phyloP scores from a whole-genome alignment of 2,329 filamentous ascomycete species.

The Nothophaeocryptopus gaeumannii region DNA sequence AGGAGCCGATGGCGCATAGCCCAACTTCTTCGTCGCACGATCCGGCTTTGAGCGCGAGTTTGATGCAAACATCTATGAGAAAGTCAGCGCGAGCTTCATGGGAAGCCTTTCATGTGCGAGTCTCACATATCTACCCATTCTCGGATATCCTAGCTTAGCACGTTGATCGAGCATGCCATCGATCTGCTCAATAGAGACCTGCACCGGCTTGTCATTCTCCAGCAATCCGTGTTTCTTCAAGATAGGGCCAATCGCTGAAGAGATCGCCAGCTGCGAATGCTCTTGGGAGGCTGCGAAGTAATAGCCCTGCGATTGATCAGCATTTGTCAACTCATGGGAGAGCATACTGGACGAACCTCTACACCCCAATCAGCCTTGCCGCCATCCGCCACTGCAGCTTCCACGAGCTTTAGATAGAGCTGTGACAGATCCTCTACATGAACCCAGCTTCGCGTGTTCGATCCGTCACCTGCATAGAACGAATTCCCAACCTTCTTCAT shows the following conservation, averaged over 20 bases:
- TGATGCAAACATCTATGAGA: slow-evolving; percentile 44
- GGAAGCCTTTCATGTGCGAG: no score
- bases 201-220: slow-evolving; percentile 24
- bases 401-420: slow-evolving; percentile 53
- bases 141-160: neutral
- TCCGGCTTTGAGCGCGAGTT: slow-evolving; percentile 57
- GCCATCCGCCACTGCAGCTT: slow-evolving; percentile 48
- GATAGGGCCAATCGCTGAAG: slow-evolving; percentile 26
- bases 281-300: slow-evolving; percentile 46
- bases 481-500: slow-evolving; percentile 36
- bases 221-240: slow-evolving; percentile 31
- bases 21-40: slow-evolving; percentile 54
- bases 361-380: slow-evolving; percentile 30
- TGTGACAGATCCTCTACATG: slow-evolving; percentile 58
- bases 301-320: slow-evolving; percentile 39
- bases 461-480: slow-evolving; percentile 51
- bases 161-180: slow-evolving; percentile 25
- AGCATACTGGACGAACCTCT: slow-evolving; percentile 8
- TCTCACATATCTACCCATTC: no score
- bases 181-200: slow-evolving; percentile 29
- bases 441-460: slow-evolving; percentile 50
- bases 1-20: slow-evolving; percentile 54
- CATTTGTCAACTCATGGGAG: slow-evolving; percentile 12
- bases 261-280: slow-evolving; percentile 31
- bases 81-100: no score